phyloP scores from a whole-genome alignment of 148 eudicot species.

The Rheum nobile region DNA sequence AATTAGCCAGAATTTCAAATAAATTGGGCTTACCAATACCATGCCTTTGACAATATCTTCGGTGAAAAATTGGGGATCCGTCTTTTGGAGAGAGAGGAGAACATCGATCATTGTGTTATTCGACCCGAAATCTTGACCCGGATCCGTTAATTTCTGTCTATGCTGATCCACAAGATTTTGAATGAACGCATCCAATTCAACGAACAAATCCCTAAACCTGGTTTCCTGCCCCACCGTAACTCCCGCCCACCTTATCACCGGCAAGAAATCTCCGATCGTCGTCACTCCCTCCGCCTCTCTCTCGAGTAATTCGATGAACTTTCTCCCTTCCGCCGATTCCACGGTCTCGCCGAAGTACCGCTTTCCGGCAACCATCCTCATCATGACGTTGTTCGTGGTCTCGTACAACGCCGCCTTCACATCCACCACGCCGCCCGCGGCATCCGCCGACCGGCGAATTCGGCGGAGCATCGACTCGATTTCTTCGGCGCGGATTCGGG shows the following conservation, averaged over 20 bases:
- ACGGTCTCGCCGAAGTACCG: constrained; percentile 15
- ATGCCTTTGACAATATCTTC: constrained; percentile 39
- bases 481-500: constrained; percentile 17
- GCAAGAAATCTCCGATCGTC: constrained; percentile 15
- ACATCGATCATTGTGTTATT: constrained; percentile 28
- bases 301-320: constrained; percentile 16
- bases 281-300: constrained; percentile 10
- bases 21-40: constrained; percentile 22
- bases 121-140: neutral
- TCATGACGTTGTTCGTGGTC: constrained; percentile 18
- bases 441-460: neutral
- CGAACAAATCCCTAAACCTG: neutral
- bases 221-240: neutral
- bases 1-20: no score
- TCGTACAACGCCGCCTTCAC: constrained; percentile 24
- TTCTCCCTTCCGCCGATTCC: constrained; percentile 14
- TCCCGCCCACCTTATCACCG: constrained; percentile 22
- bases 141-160: neutral
- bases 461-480: constrained; percentile 6
- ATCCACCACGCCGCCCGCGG: constrained; percentile 12
- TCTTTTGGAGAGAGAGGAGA: constrained; percentile 24
- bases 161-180: constrained; percentile 22
- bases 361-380: constrained; percentile 32
- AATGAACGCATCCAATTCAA: neutral
- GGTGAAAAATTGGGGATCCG: constrained; percentile 26